Percentiles rank a stretch among this genome's conserved stretches.
Evolutionary conservation across 441 rosid species (phyloP).

Genomic region (Populus hybrid): DNA sequence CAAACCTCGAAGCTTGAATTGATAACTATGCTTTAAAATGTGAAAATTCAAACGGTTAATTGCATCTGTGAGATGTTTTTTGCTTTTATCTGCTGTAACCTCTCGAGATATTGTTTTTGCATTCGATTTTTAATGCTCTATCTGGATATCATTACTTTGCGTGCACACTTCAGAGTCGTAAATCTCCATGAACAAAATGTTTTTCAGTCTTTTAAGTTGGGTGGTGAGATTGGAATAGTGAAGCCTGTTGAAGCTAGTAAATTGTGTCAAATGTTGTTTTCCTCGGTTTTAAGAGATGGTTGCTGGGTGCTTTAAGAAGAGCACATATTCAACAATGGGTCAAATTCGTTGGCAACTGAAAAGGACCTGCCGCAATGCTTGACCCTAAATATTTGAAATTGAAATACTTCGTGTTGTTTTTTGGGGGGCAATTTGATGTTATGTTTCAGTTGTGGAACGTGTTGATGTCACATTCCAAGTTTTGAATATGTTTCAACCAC

Average conservation of each 20-base stretch:
- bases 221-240: neutral
- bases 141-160: neutral
- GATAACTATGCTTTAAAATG: too few relatives aligned
- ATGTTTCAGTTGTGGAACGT: neutral
- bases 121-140: neutral
- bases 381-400: neutral
- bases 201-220: neutral
- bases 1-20: too few relatives aligned
- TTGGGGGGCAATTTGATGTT: neutral
- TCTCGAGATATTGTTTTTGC: neutral
- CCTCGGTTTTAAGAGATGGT: neutral
- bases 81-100: neutral
- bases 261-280: neutral
- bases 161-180: neutral
- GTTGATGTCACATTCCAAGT: neutral
- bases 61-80: neutral
- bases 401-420: neutral
- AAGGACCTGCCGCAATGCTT: neutral
- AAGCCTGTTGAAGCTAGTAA: neutral
- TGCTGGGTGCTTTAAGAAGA: neutral
- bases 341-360: neutral
- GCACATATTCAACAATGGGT: neutral
- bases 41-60: neutral
- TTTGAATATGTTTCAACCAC: too few relatives aligned
- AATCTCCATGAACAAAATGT: neutral